Evolutionary conservation across 176 grass and related monocot species (phyloP), one percentile per base, ranked within the genome.

Genomic region (Bothriochloa decipiens): DNA sequence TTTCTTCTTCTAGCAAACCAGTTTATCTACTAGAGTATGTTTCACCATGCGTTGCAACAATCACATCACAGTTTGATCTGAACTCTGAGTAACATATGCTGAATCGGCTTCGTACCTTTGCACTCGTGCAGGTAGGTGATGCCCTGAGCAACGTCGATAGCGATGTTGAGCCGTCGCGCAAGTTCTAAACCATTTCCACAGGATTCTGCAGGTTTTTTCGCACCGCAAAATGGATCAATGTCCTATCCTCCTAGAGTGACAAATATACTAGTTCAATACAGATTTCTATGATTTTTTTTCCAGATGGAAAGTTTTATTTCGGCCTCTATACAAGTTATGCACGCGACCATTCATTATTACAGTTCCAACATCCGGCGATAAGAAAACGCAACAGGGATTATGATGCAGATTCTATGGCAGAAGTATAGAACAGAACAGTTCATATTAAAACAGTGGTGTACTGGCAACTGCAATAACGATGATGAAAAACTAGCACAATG

Each of bases 41-140:
- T n/a, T n/a, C n/a, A n/a, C n/a, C n/a, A n/a, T n/a, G n/a, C n/a
- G n/a, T n/a, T n/a, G n/a, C n/a, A n/a, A n/a, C n/a, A n/a, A n/a
- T n/a, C n/a, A n/a, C n/a, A n/a, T n/a, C n/a, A n/a, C n/a, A n/a
- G n/a, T n/a, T n/a, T n/a, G n/a, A n/a, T n/a, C n/a, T n/a, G n/a
- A n/a, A n/a, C n/a, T n/a, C n/a, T n/a, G n/a, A n/a, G n/a, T n/a
- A n/a, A n/a, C 32, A 43, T 47, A 8, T 14, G 0, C n/a, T 11
- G 1, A 52, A 11, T 65, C 4, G 28, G 36, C 32, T 25, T 28
- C 55, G 14, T 74, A 91, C 90, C 90, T 86, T 75, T 72, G 50
- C 64, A 79, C 39, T 58, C 83, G 82, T 91, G 90, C 60, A 88
- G 82, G 79, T 82, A 88, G 69, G 78, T 82, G 78, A 91, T 64